These are phyloP conservation scores for Forsythia viridissima DNA, from an alignment of 257 asterid species.

Conservation along the genomic window DNA sequence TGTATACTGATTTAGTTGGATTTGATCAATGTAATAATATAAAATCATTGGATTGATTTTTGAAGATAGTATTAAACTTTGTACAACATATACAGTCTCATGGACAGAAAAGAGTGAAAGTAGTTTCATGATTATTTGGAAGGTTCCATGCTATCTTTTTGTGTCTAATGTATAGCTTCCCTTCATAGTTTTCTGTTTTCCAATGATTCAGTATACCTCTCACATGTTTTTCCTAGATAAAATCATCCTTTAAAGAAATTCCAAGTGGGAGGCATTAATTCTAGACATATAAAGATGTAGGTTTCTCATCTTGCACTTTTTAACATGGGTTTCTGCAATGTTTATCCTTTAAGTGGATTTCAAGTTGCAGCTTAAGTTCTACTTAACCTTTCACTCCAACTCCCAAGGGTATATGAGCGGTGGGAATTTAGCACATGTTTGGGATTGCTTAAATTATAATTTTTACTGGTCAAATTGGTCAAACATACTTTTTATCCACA, in stretches of 20 bases:
- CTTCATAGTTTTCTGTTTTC: background rate
- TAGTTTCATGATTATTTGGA: constrained; percentile 7
- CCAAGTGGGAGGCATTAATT: background rate
- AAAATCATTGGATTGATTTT: background rate
- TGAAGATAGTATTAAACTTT: background rate
- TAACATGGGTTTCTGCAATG: background rate
- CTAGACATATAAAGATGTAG: background rate
- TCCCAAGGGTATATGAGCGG: background rate
- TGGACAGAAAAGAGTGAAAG: background rate
- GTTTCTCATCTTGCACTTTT: constrained; percentile 15
- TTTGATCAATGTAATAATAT: constrained; percentile 1
- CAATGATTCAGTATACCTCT: background rate
- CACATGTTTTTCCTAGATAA: background rate
- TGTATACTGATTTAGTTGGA: constrained; percentile 3
- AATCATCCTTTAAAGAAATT: background rate
- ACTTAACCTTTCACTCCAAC: background rate
- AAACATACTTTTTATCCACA: too few relatives aligned
- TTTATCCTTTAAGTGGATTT: background rate
- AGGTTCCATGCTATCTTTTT: constrained; percentile 14
- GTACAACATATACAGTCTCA: background rate
- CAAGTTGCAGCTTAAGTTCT: background rate
- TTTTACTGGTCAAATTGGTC: too few relatives aligned
- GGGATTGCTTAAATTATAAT: too few relatives aligned
- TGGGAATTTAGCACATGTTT: background rate
- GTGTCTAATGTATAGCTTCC: background rate